These are phyloP conservation scores for Paramecium bursaria DNA, from an alignment of 73 alveolate species.

Conservation along the genomic window DNA sequence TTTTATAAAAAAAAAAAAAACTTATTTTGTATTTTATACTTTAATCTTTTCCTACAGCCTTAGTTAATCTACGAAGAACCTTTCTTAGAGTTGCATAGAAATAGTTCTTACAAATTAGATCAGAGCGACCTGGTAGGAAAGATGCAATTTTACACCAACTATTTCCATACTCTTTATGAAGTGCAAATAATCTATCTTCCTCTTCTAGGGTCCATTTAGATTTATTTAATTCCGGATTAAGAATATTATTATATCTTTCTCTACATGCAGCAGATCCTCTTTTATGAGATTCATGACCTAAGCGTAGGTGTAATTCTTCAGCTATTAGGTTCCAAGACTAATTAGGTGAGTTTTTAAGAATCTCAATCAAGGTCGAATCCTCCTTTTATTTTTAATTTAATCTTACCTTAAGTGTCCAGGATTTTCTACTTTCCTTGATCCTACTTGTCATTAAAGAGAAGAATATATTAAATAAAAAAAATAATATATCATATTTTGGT, in stretches of 20 bases:
- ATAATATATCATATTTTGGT: no score
- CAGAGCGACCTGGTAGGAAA: constrained; percentile 82
- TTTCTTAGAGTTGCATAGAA: constrained; percentile 83
- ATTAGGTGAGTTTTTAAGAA: no score
- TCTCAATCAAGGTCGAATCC: no score
- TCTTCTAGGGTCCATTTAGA: constrained; percentile 83
- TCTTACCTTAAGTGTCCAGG: no score
- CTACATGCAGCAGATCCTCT: constrained; percentile 70
- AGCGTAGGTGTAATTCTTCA: constrained; percentile 2
- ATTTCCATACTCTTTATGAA: constrained; percentile 77
- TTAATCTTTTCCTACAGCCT: constrained; percentile 48
- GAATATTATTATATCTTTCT: constrained; percentile 82
- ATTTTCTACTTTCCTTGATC: no score
- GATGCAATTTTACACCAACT: constrained; percentile 81
- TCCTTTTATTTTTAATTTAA: no score
- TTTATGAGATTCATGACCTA: neutral
- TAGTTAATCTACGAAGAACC: constrained; percentile 43
- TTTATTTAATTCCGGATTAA: constrained; percentile 78
- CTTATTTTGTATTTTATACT: neutral
- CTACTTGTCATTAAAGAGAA: no score
- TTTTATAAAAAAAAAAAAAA: no score
- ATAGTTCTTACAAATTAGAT: constrained; percentile 79
- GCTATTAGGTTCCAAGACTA: constrained; percentile 59
- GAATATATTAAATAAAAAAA: no score
- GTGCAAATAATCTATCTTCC: constrained; percentile 76